Conservation (phyloP, 2,329 filamentous ascomycete genomes). For the Ceratocystiopsis sp. region DNA sequence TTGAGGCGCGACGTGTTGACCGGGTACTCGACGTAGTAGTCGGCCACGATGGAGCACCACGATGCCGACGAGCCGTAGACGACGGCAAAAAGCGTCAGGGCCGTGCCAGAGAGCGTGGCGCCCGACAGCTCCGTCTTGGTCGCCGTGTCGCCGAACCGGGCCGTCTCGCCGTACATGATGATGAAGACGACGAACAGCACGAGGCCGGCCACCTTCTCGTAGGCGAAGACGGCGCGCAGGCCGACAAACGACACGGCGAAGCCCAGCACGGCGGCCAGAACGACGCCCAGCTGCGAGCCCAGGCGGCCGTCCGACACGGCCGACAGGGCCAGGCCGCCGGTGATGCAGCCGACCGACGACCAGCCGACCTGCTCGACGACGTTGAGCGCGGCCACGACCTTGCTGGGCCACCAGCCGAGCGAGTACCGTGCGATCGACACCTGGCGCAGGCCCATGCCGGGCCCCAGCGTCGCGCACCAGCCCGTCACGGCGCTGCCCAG, state of each 20-base stretch:
- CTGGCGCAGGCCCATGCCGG: slow-evolving; percentile 31
- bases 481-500: slow-evolving; percentile 25
- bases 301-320: slow-evolving; percentile 28
- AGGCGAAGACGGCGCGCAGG: slow-evolving; percentile 28
- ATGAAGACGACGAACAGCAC: slow-evolving; percentile 29
- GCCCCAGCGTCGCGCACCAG: slow-evolving; percentile 32
- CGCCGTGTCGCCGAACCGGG: slow-evolving; percentile 21
- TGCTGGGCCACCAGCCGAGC: slow-evolving; percentile 33
- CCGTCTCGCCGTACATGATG: slow-evolving; percentile 30
- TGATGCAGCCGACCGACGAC: slow-evolving; percentile 31
- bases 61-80: slow-evolving; percentile 31
- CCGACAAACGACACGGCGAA: slow-evolving; percentile 35
- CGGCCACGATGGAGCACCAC: slow-evolving; percentile 28
- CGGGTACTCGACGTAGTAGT: slow-evolving; percentile 31
- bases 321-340: slow-evolving; percentile 30
- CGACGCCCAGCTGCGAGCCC: slow-evolving; percentile 32
- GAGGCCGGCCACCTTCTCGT: slow-evolving; percentile 33
- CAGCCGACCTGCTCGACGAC: slow-evolving; percentile 32
- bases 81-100: slow-evolving; percentile 26
- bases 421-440: slow-evolving; percentile 31
- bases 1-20: slow-evolving; percentile 26
- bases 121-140: slow-evolving; percentile 19
- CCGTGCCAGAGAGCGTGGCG: slow-evolving; percentile 19
- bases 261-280: slow-evolving; percentile 30
- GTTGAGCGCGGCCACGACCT: slow-evolving; percentile 32